Evolutionary conservation across 306 rosid genomes (phyloP).

Genomic region (Pyrus pyrifolia): DNA sequence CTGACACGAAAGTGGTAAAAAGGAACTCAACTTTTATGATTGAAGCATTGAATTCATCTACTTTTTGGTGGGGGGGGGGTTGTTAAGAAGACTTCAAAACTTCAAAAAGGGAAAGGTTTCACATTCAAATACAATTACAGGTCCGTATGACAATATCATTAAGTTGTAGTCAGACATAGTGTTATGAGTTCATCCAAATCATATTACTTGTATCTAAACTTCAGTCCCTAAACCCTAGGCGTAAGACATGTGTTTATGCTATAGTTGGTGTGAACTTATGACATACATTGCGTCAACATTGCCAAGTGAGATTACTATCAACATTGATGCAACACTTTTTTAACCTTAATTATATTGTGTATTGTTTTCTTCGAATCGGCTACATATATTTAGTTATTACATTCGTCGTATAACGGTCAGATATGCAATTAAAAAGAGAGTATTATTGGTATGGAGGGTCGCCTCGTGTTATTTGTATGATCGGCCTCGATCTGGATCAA

Average conservation of each 20-base stretch:
- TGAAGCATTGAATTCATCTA: not conserved
- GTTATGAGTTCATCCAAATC: not conserved
- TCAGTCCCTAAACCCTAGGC: not conserved
- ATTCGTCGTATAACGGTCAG: no score
- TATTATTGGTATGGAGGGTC: no score
- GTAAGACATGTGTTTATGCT: not conserved
- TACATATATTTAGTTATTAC: no score
- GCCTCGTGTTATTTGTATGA: no score
- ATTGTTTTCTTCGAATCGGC: no score
- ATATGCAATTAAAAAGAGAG: no score
- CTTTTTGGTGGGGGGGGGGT: not conserved
- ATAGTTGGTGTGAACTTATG: not conserved
- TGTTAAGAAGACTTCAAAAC: not conserved
- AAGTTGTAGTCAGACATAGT: not conserved
- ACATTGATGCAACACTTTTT: no score
- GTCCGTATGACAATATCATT: not conserved
- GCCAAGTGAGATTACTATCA: no score
- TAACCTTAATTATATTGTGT: no score
- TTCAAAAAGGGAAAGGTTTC: not conserved
- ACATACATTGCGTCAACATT: not conserved
- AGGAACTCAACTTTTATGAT: not conserved
- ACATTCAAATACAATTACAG: not conserved
- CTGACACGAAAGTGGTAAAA: not conserved
- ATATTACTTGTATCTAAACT: not conserved
- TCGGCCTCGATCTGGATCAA: no score